Evolutionary conservation across 176 grass and related monocot genomes (phyloP).

Genomic region (Chrysopogon serrulatus): DNA sequence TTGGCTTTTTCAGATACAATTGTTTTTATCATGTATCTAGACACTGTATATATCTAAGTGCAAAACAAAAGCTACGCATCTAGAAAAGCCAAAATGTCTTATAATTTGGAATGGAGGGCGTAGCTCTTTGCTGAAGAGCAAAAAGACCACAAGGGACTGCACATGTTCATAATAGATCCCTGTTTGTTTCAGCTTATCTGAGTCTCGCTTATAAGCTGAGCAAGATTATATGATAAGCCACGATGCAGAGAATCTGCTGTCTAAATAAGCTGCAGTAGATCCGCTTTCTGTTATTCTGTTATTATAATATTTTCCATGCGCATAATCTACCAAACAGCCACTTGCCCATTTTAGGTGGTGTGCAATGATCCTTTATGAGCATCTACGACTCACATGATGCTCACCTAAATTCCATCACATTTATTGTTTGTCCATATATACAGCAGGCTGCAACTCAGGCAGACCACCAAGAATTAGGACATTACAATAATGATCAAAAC

Average conservation of each 20-base stretch:
- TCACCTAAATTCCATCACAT: constrained; percentile 43
- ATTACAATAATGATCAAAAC: not conserved
- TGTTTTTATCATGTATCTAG: no score
- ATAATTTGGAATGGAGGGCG: no score
- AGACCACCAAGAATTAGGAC: constrained; percentile 46
- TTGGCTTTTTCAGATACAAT: no score
- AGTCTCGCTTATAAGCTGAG: no score
- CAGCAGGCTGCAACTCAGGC: constrained; percentile 26
- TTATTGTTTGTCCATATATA: constrained; percentile 46
- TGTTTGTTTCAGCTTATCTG: no score
- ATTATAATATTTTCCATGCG: not conserved
- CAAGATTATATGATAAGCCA: no score
- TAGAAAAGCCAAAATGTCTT: no score
- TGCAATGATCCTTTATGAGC: constrained; percentile 36
- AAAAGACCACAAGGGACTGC: no score
- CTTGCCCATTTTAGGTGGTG: not conserved
- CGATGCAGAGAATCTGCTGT: not conserved
- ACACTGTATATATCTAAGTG: no score
- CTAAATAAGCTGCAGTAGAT: not conserved
- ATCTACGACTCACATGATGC: constrained; percentile 11
- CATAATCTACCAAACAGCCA: not conserved
- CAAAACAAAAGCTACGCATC: no score
- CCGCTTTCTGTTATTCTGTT: not conserved
- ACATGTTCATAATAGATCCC: no score
- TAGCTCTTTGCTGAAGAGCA: no score